Base-by-base conservation (phyloP, 352 stramenopile genomes). In the Phytophthora sojae region DNA sequence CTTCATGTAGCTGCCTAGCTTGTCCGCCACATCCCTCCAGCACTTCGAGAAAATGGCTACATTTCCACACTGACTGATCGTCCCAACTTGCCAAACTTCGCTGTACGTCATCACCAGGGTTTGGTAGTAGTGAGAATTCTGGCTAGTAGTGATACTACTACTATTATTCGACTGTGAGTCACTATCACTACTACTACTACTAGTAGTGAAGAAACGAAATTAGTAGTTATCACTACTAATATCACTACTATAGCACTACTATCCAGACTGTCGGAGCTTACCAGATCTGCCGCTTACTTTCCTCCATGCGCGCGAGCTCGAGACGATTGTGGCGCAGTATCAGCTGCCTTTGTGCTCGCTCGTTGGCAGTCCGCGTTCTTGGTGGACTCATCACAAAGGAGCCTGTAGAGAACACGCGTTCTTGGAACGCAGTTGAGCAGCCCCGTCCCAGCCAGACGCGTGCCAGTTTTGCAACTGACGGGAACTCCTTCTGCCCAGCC, bases 301-400 rank as follows among this genome's bases (percentile, higher is more conserved):
- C 26, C 7, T 56, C 17, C 1, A 44, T 56, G 50, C 50, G 26
- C 23, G 6, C 4, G 0, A 56, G 6, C 25, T 56, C 25, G 11
- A 8, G 4, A 21, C 50, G 50, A 29, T 56, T 56, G 25, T 39
- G 50, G 9, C 6, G 53, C 32, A 59, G 15, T 7, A 59, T 30
- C 6, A 59, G 23, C 17, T 59, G 30, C 7, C 32, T 15, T 19
- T 59, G 30, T 7, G 53, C 30, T 59, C 53, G 14, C n/a, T 23
- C n/a, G 14, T 37, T 59, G n/a, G 49, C 53, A 5, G 53, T 49
- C n/a, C 30, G 15, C 6, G 53, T 59, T 7, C 53, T 30, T 29
- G 49, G 30, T n/a, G 17, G 6, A 7, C 53, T 49, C 53, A 32
- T 59, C 11, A 59, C 53, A n/a, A 59, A 59, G 4, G 32, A 59